Evolutionary conservation across 2,329 filamentous ascomycete species (phyloP).

Genomic region (Parasarocladium wereldwijsianum): DNA sequence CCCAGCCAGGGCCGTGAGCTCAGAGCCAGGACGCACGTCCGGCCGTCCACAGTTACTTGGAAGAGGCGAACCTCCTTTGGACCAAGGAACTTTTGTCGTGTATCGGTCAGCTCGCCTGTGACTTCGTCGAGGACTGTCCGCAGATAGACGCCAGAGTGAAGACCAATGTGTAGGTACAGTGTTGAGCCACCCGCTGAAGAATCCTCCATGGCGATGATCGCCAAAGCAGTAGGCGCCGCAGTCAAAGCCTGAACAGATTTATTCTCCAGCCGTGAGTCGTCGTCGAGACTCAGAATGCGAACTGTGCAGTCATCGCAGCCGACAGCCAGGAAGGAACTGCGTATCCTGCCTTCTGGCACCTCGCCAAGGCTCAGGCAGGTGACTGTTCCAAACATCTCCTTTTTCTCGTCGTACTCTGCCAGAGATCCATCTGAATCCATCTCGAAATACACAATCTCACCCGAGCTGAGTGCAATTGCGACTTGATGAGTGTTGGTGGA

Average conservation of each 20-base stretch:
- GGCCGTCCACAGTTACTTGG: constrained; percentile 73
- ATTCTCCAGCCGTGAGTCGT: constrained; percentile 79
- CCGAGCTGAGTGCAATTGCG: constrained; percentile 83
- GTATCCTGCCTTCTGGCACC: constrained; percentile 74
- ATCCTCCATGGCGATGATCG: constrained; percentile 92
- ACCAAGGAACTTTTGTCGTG: constrained; percentile 84
- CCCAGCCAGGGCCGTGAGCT: constrained; percentile 94
- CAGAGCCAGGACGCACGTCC: constrained; percentile 73
- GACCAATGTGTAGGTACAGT: constrained; percentile 86
- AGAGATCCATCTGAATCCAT: constrained; percentile 85
- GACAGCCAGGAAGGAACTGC: constrained; percentile 88
- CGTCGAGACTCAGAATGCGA: constrained; percentile 77
- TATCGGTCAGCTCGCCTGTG: constrained; percentile 90
- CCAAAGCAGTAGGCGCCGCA: constrained; percentile 73
- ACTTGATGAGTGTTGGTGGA: constrained; percentile 90
- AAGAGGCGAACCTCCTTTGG: constrained; percentile 83
- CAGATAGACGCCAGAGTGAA: constrained; percentile 91
- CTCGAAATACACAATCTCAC: constrained; percentile 96
- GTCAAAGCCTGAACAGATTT: constrained; percentile 91
- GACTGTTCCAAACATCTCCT: constrained; percentile 88
- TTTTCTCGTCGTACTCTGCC: constrained; percentile 88
- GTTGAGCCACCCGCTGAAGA: constrained; percentile 79
- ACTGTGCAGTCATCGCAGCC: constrained; percentile 96
- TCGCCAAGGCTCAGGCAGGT: constrained; percentile 89
- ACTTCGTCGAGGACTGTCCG: constrained; percentile 90